These are phyloP conservation scores for Lomentospora prolificans DNA, from an alignment of 2,329 filamentous ascomycete species.

Conservation along the genomic window DNA sequence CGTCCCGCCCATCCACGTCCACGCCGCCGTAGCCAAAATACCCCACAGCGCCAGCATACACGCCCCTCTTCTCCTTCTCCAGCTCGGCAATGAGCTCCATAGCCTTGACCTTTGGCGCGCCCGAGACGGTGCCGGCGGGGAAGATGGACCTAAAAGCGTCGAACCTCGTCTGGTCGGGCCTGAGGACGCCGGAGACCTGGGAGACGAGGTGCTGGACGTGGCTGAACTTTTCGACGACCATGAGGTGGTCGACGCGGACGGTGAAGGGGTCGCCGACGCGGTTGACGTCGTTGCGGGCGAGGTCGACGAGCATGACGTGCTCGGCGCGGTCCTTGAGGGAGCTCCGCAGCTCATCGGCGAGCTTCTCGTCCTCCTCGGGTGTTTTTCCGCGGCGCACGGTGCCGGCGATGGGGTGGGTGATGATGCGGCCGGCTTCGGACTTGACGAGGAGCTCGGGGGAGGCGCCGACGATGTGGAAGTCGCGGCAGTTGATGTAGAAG, in stretches of 20 bases:
- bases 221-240: constrained; percentile 90
- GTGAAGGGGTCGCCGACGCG: constrained; percentile 85
- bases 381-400: constrained; percentile 83
- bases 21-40: constrained; percentile 87
- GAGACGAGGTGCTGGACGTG: constrained; percentile 97
- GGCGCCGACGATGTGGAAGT: constrained; percentile 91
- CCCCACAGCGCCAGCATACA: constrained; percentile 92
- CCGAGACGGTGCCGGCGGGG: constrained; percentile 89
- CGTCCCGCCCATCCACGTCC: constrained; percentile 48
- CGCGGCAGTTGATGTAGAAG: constrained; percentile 86
- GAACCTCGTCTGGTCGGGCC: constrained; percentile 76
- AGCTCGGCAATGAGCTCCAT: constrained; percentile 97
- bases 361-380: constrained; percentile 66
- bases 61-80: constrained; percentile 84
- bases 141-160: constrained; percentile 96
- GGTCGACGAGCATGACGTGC: constrained; percentile 95
- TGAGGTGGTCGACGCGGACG: constrained; percentile 83
- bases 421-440: constrained; percentile 73
- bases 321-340: constrained; percentile 88
- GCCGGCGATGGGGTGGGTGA: constrained; percentile 94
- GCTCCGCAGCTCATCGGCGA: constrained; percentile 66
- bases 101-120: constrained; percentile 88
- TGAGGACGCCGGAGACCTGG: constrained; percentile 85
- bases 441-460: constrained; percentile 94
- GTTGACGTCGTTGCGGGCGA: constrained; percentile 94